A percentile compares a stretch with the other conserved stretches of the same genome.
These are phyloP conservation scores for Bolboschoenoplectus hybrid DNA, from an alignment of 202 grass and related monocot species.

Conservation along the genomic window DNA sequence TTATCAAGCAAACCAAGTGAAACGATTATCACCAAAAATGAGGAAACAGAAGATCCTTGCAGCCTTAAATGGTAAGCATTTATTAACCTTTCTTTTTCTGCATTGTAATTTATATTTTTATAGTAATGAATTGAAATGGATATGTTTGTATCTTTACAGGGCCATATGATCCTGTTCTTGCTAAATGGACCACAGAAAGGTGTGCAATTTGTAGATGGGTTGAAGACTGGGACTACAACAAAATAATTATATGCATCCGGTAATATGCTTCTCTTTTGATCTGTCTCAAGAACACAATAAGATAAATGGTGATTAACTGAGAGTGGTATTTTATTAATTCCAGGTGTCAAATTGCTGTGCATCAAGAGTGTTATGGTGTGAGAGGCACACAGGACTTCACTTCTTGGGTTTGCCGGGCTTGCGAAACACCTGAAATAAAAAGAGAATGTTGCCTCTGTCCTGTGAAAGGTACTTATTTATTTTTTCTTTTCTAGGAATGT, in stretches of 20 bases:
- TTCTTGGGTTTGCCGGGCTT: constrained; percentile 92
- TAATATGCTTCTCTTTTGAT: constrained; percentile 40
- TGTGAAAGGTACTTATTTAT: constrained; percentile 68
- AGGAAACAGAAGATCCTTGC: constrained; percentile 87
- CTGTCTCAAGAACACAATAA: constrained; percentile 33
- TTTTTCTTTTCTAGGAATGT: background rate
- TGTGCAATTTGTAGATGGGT: constrained; percentile 99
- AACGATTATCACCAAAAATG: constrained; percentile 79
- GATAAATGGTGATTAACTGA: constrained; percentile 37
- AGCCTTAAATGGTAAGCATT: constrained; percentile 72
- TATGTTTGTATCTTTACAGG: constrained; percentile 52
- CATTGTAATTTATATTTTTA: background rate
- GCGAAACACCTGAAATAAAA: constrained; percentile 81
- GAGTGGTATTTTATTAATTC: constrained; percentile 36
- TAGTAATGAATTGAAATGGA: background rate
- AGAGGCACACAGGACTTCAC: constrained; percentile 86
- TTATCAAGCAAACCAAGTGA: constrained; percentile 74
- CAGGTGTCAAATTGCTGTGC: constrained; percentile 99
- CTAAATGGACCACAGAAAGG: constrained; percentile 95
- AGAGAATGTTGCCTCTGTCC: constrained; percentile 95
- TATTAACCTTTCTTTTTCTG: constrained; percentile 14
- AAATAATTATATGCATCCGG: constrained; percentile 97
- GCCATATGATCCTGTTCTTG: constrained; percentile 84
- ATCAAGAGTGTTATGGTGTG: constrained; percentile 98
- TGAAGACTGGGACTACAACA: constrained; percentile 99